phyloP scores from a whole-genome alignment of 176 grass and related monocot species.

The Oryza nivara region DNA sequence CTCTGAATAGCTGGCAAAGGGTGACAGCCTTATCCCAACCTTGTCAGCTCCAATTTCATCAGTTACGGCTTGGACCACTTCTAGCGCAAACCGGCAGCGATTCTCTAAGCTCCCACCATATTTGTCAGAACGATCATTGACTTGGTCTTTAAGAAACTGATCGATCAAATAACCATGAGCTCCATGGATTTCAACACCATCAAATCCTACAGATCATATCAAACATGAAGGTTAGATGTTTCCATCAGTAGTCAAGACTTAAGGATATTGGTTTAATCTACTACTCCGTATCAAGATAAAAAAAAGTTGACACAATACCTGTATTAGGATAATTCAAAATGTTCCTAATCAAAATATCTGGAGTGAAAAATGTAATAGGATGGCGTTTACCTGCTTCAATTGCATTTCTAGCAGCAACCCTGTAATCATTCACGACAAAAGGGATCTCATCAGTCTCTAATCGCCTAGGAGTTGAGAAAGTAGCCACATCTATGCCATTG shows the following conservation, averaged over 20 bases:
- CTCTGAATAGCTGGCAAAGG: constrained; percentile 56
- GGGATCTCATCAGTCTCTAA: constrained; percentile 60
- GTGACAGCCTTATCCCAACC: constrained; percentile 78
- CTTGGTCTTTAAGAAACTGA: constrained; percentile 77
- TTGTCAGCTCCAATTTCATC: constrained; percentile 75
- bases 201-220: constrained; percentile 61
- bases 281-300: neutral
- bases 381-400: constrained; percentile 57
- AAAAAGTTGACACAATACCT: neutral
- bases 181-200: constrained; percentile 88
- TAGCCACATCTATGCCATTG: constrained; percentile 41
- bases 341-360: neutral
- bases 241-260: neutral
- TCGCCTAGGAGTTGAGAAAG: constrained; percentile 46
- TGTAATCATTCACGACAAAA: constrained; percentile 56
- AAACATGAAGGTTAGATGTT: constrained; percentile 9
- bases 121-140: constrained; percentile 66
- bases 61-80: constrained; percentile 60
- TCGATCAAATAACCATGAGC: constrained; percentile 83
- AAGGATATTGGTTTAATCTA: constrained; percentile 16
- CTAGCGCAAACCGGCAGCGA: constrained; percentile 69
- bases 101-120: constrained; percentile 81
- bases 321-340: neutral
- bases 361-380: neutral
- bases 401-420: constrained; percentile 69